Conservation (phyloP, 176 grass and related monocot genomes). For the Phoenix dactylifera region DNA sequence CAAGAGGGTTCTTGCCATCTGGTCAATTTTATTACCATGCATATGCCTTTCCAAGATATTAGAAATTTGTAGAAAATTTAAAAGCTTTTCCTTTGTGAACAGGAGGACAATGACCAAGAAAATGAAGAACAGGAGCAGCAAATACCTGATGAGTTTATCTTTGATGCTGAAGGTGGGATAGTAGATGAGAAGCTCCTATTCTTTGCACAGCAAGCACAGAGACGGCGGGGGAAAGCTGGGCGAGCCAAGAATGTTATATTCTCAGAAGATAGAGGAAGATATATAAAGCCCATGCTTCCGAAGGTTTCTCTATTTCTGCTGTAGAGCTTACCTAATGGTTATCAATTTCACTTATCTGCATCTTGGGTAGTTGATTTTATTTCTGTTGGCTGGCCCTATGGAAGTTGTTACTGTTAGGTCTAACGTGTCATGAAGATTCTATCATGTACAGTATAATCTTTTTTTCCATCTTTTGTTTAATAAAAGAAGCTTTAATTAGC, state of each 20-base stretch:
- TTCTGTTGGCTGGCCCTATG: not conserved
- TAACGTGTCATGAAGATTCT: too few relatives aligned
- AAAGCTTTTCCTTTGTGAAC: constrained; percentile 8
- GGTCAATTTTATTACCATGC: not conserved
- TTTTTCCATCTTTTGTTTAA: too few relatives aligned
- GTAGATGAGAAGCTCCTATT: constrained; percentile 93
- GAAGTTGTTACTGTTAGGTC: too few relatives aligned
- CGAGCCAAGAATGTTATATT: constrained; percentile 98
- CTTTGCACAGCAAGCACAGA: constrained; percentile 98
- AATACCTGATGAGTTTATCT: constrained; percentile 96
- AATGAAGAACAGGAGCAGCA: constrained; percentile 85
- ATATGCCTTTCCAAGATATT: too few relatives aligned
- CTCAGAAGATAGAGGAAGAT: constrained; percentile 93
- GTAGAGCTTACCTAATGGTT: constrained; percentile 4
- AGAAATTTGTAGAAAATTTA: too few relatives aligned
- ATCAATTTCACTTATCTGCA: constrained; percentile 1
- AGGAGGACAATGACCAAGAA: constrained; percentile 80
- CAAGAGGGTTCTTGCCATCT: not conserved
- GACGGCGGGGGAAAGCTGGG: constrained; percentile 80
- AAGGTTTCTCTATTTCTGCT: constrained; percentile 40
- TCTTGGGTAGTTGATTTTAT: not conserved
- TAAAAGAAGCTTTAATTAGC: too few relatives aligned
- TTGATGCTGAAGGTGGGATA: constrained; percentile 93
- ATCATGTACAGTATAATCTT: too few relatives aligned
- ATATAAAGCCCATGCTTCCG: constrained; percentile 93